Base-by-base conservation (phyloP, 768 basidiomycete genomes). In the Boletus subcaerulescens region DNA sequence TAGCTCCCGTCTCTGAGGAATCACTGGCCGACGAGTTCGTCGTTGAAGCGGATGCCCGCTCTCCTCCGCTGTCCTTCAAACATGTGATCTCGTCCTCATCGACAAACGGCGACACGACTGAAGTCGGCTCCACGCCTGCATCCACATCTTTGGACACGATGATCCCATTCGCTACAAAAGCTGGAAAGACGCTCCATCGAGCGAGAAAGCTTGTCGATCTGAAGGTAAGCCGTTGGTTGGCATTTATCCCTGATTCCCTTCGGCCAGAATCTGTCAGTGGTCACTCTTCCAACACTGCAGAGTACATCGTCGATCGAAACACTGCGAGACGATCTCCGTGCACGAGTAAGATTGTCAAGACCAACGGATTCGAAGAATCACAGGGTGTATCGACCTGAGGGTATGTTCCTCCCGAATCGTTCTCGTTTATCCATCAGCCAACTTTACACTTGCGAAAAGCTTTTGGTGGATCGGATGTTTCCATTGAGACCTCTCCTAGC, bases 1-100 rank as follows among this genome's bases (percentile, higher is more conserved):
- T 61, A 33, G 24, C 29, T 1, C 17, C 26, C 14, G 56, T 60
- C 29, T 40, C 59, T 18, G 53, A 60, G 35, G 59, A 56, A 46
- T 51, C 53, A 11, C 38, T 56, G 1, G 48, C 45, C 9, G 49
- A 48, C 6, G 53, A 51, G 9, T 48, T 26, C 26, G 26, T 6
- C 26, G 26, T 48, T 22, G 53, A 56, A 26, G 46, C 49, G n/a
- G 33, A 46, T 4, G 39, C 12, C 22, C 29, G 35, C 22, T 1
- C 12, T 17, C 57, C 57, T 35, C 58, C 50, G 9, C 9, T 36
- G 18, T 56, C 53, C 8, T 60, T 60, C 14, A 20, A 13, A 32
- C 29, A 39, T 0, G 43, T 45, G 10, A 13, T 44, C 3, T 52
- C 12, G 10, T 4, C 11, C 33, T 11, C 33, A 33, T 12, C 33